Base-by-base conservation (phyloP, 2,329 filamentous ascomycete species). In the Alternaria metachromatica region DNA sequence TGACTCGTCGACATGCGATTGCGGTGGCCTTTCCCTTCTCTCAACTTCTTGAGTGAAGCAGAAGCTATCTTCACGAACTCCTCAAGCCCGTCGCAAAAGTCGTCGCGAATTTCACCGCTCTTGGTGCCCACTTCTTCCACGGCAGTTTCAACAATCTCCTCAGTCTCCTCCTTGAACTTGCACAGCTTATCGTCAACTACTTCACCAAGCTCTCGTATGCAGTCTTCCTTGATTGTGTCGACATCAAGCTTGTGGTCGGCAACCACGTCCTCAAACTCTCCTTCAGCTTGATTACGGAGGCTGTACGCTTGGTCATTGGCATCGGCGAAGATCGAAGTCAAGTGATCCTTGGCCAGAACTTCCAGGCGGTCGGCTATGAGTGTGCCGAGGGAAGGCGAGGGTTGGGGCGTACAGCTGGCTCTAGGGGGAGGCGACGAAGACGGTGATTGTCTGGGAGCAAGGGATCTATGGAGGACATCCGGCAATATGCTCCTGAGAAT, bases 221-320 rank as follows among this genome's bases (percentile, higher is more conserved):
- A 43, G 18, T 61, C 62, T 11, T 64, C 51, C 30, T 62, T 66
- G 37, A 50, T 48, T 10, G 53, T 46, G 4, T 18, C 37, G 7
- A 63, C 28, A 11, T 64, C 49, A 8, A 62, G 20, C 25, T 56
- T 60, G 9, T 63, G 44, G 5, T 69, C 62, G 4, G 58, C 62
- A 5, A 69, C 11, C 10, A 63, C 44, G 5, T 66, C 65, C 11
- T 55, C 33, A 21, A 69, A 64, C 6, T 69, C 58, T 7, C 54
- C 53, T 3, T 68, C 63, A 11, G 65, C 65, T 7, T 26, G 37
- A 20, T 12, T 41, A 2, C 59, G 63, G 15, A 68, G 41, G 30
- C 58, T 54, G 18, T 62, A 45, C 2, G 65, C 65, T 20, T 68
- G 53, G 25, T 59, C 55, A 12, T 62, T 43, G 2, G 63, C 56